phyloP scores from a whole-genome alignment of 2,329 filamentous ascomycete genomes.

The Sarocladium oryzae region DNA sequence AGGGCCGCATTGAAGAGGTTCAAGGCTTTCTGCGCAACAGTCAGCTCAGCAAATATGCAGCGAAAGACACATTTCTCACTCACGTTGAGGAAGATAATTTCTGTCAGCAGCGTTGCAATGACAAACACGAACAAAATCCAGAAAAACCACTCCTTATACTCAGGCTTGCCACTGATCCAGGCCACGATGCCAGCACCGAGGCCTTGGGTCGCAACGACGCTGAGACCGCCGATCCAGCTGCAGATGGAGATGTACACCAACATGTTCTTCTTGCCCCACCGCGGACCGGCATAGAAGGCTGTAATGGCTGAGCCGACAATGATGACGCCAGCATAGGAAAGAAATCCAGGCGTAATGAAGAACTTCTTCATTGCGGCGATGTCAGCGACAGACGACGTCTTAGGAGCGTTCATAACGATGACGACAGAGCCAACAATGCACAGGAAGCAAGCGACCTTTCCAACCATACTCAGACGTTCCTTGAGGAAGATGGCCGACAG shows the following conservation, averaged over 20 bases:
- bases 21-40: slow-evolving; percentile 76
- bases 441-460: slow-evolving; percentile 91
- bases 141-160: slow-evolving; percentile 97
- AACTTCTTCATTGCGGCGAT: slow-evolving; percentile 91
- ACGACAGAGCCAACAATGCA: slow-evolving; percentile 91
- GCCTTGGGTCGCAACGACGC: slow-evolving; percentile 91
- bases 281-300: slow-evolving; percentile 74
- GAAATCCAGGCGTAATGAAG: slow-evolving; percentile 79
- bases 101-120: slow-evolving; percentile 77
- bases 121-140: slow-evolving; percentile 92
- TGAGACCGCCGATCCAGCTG: slow-evolving; percentile 88
- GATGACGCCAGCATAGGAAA: slow-evolving; percentile 77
- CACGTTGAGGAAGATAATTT: slow-evolving; percentile 94
- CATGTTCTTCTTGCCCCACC: slow-evolving; percentile 96
- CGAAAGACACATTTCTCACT: slow-evolving; percentile 32
- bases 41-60: slow-evolving; percentile 22
- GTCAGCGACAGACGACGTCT: slow-evolving; percentile 73
- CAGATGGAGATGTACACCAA: slow-evolving; percentile 95
- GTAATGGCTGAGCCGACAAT: slow-evolving; percentile 65
- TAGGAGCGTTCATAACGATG: slow-evolving; percentile 89
- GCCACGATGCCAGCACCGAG: slow-evolving; percentile 64
- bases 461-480: slow-evolving; percentile 89
- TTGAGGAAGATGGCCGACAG: slow-evolving; percentile 93
- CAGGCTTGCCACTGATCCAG: slow-evolving; percentile 70
- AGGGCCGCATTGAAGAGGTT: slow-evolving; percentile 96